phyloP scores from a whole-genome alignment of 2,329 filamentous ascomycete species.

The Fusarium palustre region DNA sequence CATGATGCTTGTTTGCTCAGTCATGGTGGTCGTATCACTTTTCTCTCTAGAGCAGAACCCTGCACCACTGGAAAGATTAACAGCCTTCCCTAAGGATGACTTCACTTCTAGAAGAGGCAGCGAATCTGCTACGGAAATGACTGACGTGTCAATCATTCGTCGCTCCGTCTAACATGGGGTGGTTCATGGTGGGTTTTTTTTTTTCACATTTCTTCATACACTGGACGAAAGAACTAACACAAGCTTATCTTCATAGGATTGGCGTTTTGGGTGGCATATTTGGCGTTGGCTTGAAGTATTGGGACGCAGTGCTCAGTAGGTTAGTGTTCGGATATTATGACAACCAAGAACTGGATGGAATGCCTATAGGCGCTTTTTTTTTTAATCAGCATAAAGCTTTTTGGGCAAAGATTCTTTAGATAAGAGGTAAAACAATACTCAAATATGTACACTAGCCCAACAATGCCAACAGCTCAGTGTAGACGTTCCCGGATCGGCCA shows the following conservation, averaged over 20 bases:
- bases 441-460: background rate
- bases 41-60: slow-evolving; percentile 60
- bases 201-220: background rate
- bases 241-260: background rate
- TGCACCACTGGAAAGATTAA: slow-evolving; percentile 50
- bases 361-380: background rate
- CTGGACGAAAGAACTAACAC: background rate
- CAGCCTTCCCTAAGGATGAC: slow-evolving; percentile 46
- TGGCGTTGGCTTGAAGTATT: slow-evolving; percentile 16
- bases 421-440: background rate
- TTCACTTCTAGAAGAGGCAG: slow-evolving; percentile 50
- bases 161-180: slow-evolving; percentile 29
- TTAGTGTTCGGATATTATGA: background rate
- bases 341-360: background rate
- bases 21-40: slow-evolving; percentile 58
- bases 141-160: slow-evolving; percentile 44
- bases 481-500: too few species aligned
- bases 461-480: too few species aligned
- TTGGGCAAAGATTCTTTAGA: background rate
- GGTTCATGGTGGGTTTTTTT: background rate
- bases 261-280: slow-evolving; percentile 24
- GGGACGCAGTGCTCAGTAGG: background rate
- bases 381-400: background rate
- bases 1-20: slow-evolving; percentile 58
- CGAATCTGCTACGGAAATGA: slow-evolving; percentile 55